Evolutionary conservation across 1,139 yeast genomes (phyloP).

Genomic region (Candida gigantensis): DNA sequence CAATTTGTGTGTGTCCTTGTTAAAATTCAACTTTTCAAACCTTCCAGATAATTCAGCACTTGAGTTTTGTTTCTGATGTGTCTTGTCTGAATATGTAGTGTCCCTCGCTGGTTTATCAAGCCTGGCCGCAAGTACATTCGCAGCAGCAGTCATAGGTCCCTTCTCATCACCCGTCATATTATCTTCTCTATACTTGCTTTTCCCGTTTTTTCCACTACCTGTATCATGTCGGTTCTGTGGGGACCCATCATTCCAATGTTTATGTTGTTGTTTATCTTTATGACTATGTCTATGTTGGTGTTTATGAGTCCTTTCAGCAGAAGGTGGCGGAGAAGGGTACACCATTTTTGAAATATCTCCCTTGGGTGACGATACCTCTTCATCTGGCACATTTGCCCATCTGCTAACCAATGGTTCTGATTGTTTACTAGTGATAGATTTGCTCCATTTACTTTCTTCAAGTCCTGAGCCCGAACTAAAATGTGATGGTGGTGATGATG

Average conservation of each 20-base stretch:
- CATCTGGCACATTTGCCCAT: conserved; percentile 18
- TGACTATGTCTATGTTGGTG: no score
- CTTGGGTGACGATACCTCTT: conserved; percentile 6
- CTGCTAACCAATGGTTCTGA: conserved; percentile 14
- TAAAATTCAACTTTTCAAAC: not conserved
- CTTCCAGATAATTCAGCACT: not conserved
- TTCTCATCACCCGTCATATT: conserved; percentile 17
- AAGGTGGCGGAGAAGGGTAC: no score
- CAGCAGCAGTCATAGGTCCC: conserved; percentile 30
- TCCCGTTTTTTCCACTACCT: no score
- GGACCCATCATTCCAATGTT: conserved; percentile 10
- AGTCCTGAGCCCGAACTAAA: no score
- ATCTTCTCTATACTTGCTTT: no score
- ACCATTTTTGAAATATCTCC: not conserved
- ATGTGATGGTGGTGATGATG: no score
- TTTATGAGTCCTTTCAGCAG: no score
- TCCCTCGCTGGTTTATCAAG: conserved; percentile 8
- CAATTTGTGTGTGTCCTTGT: no score
- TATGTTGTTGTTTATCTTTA: no score
- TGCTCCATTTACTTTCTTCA: conserved; percentile 3
- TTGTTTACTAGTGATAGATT: conserved; percentile 16
- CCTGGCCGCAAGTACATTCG: conserved; percentile 28
- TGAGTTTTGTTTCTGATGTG: no score
- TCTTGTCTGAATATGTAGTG: not conserved
- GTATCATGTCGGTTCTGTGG: not conserved